phyloP scores from a whole-genome alignment of 805 yeast species.

The Metschnikowia lachancei region DNA sequence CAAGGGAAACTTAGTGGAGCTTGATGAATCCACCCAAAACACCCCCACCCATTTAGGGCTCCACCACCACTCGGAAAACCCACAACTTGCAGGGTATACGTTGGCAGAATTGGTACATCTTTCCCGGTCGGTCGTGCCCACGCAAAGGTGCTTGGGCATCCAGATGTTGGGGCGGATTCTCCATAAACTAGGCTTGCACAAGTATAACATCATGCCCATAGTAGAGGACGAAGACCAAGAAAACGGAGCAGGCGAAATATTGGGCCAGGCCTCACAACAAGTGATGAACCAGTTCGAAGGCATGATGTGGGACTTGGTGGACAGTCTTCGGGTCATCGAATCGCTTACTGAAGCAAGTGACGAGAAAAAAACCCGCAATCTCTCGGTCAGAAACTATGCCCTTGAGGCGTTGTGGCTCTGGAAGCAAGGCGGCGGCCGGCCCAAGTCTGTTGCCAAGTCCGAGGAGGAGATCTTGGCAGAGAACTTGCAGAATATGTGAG shows the following conservation, averaged over 20 bases:
- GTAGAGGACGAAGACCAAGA: slow-evolving; percentile 34
- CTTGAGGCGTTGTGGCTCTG: slow-evolving; percentile 90
- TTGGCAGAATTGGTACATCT: slow-evolving; percentile 76
- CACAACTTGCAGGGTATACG: slow-evolving; percentile 91
- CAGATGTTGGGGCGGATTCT: slow-evolving; percentile 84
- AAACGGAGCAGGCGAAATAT: slow-evolving; percentile 28
- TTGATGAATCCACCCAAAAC: slow-evolving; percentile 28
- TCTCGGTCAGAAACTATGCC: slow-evolving; percentile 80
- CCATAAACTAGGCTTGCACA: slow-evolving; percentile 70
- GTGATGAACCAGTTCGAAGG: slow-evolving; percentile 43
- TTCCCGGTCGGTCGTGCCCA: slow-evolving; percentile 71
- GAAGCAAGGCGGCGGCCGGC: slow-evolving; percentile 53
- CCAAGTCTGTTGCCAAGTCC: slow-evolving; percentile 13
- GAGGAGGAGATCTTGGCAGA: slow-evolving; percentile 30
- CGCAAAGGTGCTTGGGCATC: slow-evolving; percentile 84
- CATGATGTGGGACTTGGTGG: slow-evolving; percentile 70
- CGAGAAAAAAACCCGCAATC: slow-evolving; percentile 57
- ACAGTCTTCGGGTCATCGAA: slow-evolving; percentile 60
- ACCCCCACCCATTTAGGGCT: slow-evolving; percentile 64
- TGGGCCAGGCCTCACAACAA: slow-evolving; percentile 37
- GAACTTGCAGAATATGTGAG: slow-evolving; percentile 20
- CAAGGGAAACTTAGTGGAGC: slow-evolving; percentile 68
- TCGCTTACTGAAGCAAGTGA: slow-evolving; percentile 66
- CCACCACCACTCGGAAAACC: slow-evolving; percentile 89
- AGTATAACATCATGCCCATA: slow-evolving; percentile 52